A percentile compares a stretch with the other conserved stretches of the same genome.
Conservation (phyloP, 2,329 filamentous ascomycete species). For the Scytalidium sp. region DNA sequence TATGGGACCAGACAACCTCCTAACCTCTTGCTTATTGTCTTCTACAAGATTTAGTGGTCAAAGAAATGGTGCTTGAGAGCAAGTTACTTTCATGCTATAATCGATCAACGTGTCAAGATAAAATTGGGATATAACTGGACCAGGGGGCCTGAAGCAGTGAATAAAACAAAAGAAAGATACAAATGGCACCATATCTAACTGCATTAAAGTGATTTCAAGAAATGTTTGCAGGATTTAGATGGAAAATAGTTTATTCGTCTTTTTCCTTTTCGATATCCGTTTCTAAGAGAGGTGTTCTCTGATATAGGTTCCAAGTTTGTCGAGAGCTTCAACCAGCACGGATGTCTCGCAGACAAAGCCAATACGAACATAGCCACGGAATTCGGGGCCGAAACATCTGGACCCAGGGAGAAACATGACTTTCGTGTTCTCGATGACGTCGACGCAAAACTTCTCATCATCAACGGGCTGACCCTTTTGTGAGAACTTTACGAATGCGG, state of each 20-base stretch:
- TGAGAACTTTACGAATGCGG: constrained; percentile 70
- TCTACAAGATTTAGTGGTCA: not conserved
- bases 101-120: not conserved
- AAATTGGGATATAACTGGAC: not conserved
- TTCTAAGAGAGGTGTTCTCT: constrained; percentile 12
- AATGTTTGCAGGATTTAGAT: too few relatives aligned
- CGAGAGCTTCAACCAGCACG: constrained; percentile 64
- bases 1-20: too few relatives aligned
- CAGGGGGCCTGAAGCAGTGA: not conserved
- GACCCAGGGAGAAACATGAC: constrained; percentile 74
- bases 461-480: constrained; percentile 60
- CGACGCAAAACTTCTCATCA: constrained; percentile 68
- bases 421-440: constrained; percentile 64
- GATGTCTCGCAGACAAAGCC: constrained; percentile 73
- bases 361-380: constrained; percentile 72
- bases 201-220: too few relatives aligned
- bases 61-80: not conserved
- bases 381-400: constrained; percentile 66
- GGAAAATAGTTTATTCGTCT: too few relatives aligned
- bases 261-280: too few relatives aligned
- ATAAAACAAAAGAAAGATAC: too few relatives aligned
- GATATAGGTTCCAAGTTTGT: constrained; percentile 29
- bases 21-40: too few relatives aligned
- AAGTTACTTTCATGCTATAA: too few relatives aligned
- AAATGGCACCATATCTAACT: too few relatives aligned